These are phyloP conservation scores for Neurospora terricola DNA, from an alignment of 495 filamentous ascomycete genomes.

Conservation along the genomic window DNA sequence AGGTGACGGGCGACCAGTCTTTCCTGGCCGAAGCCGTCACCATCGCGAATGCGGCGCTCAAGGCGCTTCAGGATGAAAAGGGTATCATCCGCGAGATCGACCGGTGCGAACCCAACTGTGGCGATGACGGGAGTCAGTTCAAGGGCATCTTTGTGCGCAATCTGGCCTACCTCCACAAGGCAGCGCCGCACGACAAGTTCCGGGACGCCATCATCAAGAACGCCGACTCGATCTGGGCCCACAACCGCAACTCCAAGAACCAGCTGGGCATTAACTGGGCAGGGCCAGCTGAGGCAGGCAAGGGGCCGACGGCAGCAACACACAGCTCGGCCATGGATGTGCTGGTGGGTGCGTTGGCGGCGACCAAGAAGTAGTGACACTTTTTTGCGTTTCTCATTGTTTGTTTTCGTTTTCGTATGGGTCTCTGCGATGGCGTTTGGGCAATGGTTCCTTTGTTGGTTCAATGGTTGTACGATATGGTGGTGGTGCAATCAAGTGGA, in stretches of 20 bases:
- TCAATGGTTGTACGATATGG: background rate
- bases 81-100: slow-evolving; percentile 54
- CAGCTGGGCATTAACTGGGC: slow-evolving; percentile 50
- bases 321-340: slow-evolving; percentile 62
- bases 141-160: slow-evolving; percentile 75
- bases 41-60: slow-evolving; percentile 59
- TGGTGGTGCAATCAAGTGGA: background rate
- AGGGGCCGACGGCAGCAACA: slow-evolving; percentile 30
- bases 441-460: background rate
- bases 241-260: slow-evolving; percentile 43
- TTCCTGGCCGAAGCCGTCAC: slow-evolving; percentile 45
- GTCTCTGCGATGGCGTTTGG: background rate
- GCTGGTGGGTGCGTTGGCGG: slow-evolving; percentile 52
- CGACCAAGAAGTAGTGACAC: slow-evolving; percentile 3
- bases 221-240: slow-evolving; percentile 57
- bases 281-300: slow-evolving; percentile 45
- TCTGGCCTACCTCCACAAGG: slow-evolving; percentile 46
- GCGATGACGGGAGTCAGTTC: slow-evolving; percentile 57
- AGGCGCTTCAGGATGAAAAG: slow-evolving; percentile 39
- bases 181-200: slow-evolving; percentile 40
- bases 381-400: background rate
- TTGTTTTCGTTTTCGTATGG: background rate
- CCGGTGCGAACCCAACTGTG: slow-evolving; percentile 53
- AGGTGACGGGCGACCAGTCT: slow-evolving; percentile 41
- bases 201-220: slow-evolving; percentile 47